Evolutionary conservation across 768 basidiomycete species (phyloP), one percentile per base, ranked within the genome.

Genomic region (Hygrophorus russula): DNA sequence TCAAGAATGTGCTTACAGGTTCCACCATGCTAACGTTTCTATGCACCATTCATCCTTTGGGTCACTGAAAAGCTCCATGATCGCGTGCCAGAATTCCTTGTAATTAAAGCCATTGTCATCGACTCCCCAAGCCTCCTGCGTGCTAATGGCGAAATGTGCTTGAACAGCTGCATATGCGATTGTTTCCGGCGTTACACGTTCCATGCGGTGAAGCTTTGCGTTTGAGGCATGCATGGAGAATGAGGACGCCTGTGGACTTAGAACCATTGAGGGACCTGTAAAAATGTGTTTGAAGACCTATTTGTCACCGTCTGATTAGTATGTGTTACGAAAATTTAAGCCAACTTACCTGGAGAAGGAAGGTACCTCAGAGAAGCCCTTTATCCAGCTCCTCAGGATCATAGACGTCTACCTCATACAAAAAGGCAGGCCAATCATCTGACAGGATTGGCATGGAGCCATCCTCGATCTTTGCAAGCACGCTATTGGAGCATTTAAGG

Each of bases 81-180:
- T 49, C 18, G 49, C 45, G 44, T 56, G 43, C 38, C 51, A 52
- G 19, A 51, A 42, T 0, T 34, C 39, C 8, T 35, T 27, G 42
- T 51, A 49, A 38, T 54, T 45, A 36, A 59, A 54, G n/a, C 44
- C 48, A 19, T 47, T 51, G 39, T 56, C 46, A 9, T 24, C 18
- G 0, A 41, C 14, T 14, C 32, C 35, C 54, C 53, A 57, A 0
- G 30, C 34, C n/a, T 3, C 43, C 49, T 27, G 41, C 45, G 10
- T 46, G 18, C n/a, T 50, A 8, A 59, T 33, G 27, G 47, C 48
- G 45, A 57, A 54, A 33, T 53, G 53, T 15, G 52, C 61, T 45
- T 51, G 51, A n/a, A 55, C 53, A 10, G 56, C 58, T 5, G 55
- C 53, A 45, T 63, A 63, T 14, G 58, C 61, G 40, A 63, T 57